Conservation (phyloP, 306 rosid species). For the Inga oerstediana region DNA sequence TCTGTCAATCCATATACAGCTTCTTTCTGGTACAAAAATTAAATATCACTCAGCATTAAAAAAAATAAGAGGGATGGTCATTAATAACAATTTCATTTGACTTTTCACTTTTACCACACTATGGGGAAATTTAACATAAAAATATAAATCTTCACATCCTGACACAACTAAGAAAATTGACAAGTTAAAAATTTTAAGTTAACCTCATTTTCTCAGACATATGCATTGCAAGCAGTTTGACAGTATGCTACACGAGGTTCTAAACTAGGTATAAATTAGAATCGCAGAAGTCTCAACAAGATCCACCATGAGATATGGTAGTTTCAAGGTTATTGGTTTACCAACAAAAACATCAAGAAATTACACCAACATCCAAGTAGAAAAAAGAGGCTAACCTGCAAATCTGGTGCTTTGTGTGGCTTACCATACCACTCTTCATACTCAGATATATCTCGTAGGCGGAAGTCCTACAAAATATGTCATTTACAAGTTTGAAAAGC, state of each 20-base stretch:
- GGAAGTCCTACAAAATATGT: slow-evolving; percentile 73
- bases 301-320: not conserved
- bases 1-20: slow-evolving; percentile 95
- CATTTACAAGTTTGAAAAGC: slow-evolving; percentile 27
- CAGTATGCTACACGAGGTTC: slow-evolving; percentile 19
- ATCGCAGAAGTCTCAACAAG: slow-evolving; percentile 3
- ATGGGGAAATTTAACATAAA: not conserved
- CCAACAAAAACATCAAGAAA: not conserved
- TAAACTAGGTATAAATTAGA: slow-evolving; percentile 14
- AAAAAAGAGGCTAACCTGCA: slow-evolving; percentile 59
- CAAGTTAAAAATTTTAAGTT: slow-evolving; percentile 18
- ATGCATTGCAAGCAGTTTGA: slow-evolving; percentile 1
- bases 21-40: slow-evolving; percentile 72
- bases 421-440: slow-evolving; percentile 97
- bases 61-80: not conserved
- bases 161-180: slow-evolving; percentile 9
- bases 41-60: slow-evolving; percentile 30
- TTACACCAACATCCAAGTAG: not conserved
- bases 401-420: slow-evolving; percentile 77
- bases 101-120: not conserved
- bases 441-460: slow-evolving; percentile 77
- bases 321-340: not conserved
- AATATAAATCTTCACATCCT: not conserved
- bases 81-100: not conserved
- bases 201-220: slow-evolving; percentile 18